phyloP scores from a whole-genome alignment of 1,284 basidiomycete genomes.

The Puccinia novopanici region DNA sequence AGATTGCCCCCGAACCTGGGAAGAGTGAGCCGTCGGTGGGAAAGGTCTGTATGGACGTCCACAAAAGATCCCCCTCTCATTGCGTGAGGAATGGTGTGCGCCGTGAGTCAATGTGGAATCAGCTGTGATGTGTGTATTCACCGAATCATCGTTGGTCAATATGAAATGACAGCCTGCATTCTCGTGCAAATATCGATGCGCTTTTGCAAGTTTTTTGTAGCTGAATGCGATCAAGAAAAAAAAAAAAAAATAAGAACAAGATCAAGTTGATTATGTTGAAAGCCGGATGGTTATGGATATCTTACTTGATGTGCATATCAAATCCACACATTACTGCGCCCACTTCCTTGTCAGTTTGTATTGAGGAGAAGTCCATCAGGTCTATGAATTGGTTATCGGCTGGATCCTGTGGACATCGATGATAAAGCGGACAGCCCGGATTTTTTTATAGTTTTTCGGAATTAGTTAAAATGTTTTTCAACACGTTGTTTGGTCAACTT shows the following conservation, averaged over 20 bases:
- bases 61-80: too few species aligned
- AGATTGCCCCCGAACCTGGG: conserved; percentile 71
- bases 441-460: too few species aligned
- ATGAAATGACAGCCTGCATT: conserved; percentile 82
- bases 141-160: conserved; percentile 85
- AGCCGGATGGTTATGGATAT: neutral
- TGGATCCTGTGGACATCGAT: conserved; percentile 67
- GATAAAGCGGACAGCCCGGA: conserved; percentile 3
- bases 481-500: too few species aligned
- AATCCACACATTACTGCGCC: conserved; percentile 89
- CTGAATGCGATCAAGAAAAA: conserved; percentile 64
- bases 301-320: conserved; percentile 60
- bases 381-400: conserved; percentile 74
- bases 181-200: conserved; percentile 81
- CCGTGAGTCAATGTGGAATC: too few species aligned
- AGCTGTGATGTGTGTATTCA: conserved; percentile 57
- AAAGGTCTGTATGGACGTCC: conserved; percentile 44
- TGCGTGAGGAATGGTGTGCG: too few species aligned
- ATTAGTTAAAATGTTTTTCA: too few species aligned
- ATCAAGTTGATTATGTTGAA: neutral
- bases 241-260: conserved; percentile 34
- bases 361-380: conserved; percentile 71
- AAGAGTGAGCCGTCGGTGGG: conserved; percentile 37
- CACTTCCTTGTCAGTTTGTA: conserved; percentile 73
- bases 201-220: conserved; percentile 91